phyloP scores from a whole-genome alignment of 2,329 filamentous ascomycete species.

The Fusarium sp. region DNA sequence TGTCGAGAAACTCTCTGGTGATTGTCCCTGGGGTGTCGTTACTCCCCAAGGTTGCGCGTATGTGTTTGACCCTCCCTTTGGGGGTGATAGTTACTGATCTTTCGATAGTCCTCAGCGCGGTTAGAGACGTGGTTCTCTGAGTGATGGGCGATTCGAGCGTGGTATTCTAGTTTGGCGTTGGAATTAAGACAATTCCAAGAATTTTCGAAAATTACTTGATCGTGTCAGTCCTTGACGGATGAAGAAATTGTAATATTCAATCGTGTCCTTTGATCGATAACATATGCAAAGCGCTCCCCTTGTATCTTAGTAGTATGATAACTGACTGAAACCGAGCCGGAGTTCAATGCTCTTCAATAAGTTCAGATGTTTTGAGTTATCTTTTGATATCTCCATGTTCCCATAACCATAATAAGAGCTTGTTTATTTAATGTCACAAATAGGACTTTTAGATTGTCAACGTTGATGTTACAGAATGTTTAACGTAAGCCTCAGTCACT shows the following conservation, averaged over 20 bases:
- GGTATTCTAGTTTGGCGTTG: background rate
- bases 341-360: background rate
- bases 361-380: background rate
- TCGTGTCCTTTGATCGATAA: background rate
- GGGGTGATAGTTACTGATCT: background rate
- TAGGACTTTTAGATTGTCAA: too few relatives aligned
- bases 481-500: too few relatives aligned
- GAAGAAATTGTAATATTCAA: background rate
- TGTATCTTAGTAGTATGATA: background rate
- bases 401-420: background rate
- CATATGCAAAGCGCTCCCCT: background rate
- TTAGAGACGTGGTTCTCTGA: background rate
- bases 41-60: conserved; percentile 69
- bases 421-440: background rate
- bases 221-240: background rate
- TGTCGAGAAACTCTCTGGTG: conserved; percentile 58
- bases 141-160: background rate
- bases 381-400: background rate
- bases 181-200: background rate
- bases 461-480: too few relatives aligned
- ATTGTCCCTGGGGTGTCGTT: conserved; percentile 67
- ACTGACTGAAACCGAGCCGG: background rate
- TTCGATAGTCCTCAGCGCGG: conserved; percentile 33
- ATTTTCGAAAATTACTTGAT: background rate
- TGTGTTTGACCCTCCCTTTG: conserved; percentile 40